Conservation (phyloP, 805 yeast species). For the Isabelozyma heimii region DNA sequence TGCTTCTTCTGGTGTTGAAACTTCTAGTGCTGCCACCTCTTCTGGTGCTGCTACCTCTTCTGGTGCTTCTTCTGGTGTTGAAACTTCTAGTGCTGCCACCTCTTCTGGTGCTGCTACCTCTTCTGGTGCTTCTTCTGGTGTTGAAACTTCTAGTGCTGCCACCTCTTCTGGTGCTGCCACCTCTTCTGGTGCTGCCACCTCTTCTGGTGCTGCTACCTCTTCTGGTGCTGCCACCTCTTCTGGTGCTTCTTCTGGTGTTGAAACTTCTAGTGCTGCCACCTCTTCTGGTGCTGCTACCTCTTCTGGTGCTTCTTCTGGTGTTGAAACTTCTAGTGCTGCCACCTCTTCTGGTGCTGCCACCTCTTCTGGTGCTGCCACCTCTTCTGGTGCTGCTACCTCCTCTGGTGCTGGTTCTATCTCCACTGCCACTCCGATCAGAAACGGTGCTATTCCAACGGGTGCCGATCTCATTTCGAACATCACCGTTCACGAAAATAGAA, state of each 20-base stretch:
- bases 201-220: background rate
- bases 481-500: too few relatives aligned
- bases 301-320: background rate
- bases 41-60: background rate
- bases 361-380: background rate
- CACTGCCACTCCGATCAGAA: background rate
- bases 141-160: too few relatives aligned
- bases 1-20: background rate
- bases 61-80: background rate
- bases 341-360: too few relatives aligned
- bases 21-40: background rate
- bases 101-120: background rate
- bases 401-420: background rate
- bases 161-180: background rate
- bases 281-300: background rate
- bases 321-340: too few relatives aligned
- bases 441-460: background rate
- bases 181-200: too few relatives aligned
- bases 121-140: background rate
- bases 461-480: background rate
- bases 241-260: background rate
- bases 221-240: background rate
- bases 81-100: background rate
- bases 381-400: background rate
- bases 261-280: background rate